Conservation (phyloP, 495 filamentous ascomycete species). For the Penicillium fimorum region DNA sequence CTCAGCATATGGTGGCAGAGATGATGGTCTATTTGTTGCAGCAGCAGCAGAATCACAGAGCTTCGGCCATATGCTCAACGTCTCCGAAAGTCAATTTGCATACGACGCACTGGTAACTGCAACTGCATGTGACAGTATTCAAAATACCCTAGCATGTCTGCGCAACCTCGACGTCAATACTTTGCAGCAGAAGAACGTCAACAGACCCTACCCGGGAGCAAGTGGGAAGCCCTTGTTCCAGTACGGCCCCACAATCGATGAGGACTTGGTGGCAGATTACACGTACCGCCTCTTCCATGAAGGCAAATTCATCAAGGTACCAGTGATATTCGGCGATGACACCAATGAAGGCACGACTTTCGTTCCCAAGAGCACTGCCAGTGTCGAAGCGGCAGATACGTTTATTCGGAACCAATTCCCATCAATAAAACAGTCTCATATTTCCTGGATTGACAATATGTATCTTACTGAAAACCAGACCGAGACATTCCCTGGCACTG, state of each 20-base stretch:
- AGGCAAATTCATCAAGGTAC: conserved; percentile 65
- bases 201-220: conserved; percentile 54
- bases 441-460: conserved; percentile 53
- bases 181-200: conserved; percentile 54
- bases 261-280: conserved; percentile 56
- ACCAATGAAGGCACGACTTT: conserved; percentile 72
- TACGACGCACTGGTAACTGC: conserved; percentile 61
- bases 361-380: conserved; percentile 50
- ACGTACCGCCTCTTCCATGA: conserved; percentile 57
- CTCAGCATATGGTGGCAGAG: conserved; percentile 56
- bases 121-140: conserved; percentile 48
- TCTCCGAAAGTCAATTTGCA: conserved; percentile 60
- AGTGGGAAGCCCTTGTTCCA: conserved; percentile 51
- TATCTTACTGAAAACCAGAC: conserved; percentile 53
- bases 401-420: conserved; percentile 68
- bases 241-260: conserved; percentile 60
- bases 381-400: conserved; percentile 41
- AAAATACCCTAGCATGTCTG: conserved; percentile 57
- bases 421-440: conserved; percentile 49
- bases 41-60: conserved; percentile 65
- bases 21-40: conserved; percentile 59
- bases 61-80: conserved; percentile 59
- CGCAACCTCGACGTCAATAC: conserved; percentile 47
- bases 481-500: conserved; percentile 41
- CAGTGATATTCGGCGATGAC: conserved; percentile 67